phyloP scores from a whole-genome alignment of 202 grass and related monocot species.

The Tripidium arundinaceum region DNA sequence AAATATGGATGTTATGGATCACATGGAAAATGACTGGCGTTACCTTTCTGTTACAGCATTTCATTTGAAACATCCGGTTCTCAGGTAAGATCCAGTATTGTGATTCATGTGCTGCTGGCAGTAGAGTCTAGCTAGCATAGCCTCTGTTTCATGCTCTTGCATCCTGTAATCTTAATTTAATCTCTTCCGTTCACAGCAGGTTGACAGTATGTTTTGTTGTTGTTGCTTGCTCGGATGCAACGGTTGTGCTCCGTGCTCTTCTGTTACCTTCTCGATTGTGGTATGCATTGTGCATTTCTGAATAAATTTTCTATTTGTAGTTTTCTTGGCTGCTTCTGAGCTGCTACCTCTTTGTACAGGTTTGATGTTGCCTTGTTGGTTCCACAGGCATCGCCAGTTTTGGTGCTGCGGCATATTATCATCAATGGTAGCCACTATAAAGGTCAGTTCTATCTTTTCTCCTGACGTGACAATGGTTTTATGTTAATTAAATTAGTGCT shows the following conservation, averaged over 20 bases:
- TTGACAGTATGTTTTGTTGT: constrained; percentile 70
- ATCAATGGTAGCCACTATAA: constrained; percentile 21
- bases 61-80: constrained; percentile 59
- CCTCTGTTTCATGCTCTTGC: constrained; percentile 15
- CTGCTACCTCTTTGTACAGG: constrained; percentile 50
- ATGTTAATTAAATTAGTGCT: constrained; percentile 10
- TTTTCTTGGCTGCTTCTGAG: constrained; percentile 12
- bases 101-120: constrained; percentile 5
- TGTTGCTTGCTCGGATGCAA: constrained; percentile 95
- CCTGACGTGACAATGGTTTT: background rate
- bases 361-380: constrained; percentile 86
- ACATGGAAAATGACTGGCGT: constrained; percentile 93
- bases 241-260: constrained; percentile 66
- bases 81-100: constrained; percentile 44
- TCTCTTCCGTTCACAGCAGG: constrained; percentile 33
- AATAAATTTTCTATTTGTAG: background rate
- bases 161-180: constrained; percentile 6
- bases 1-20: constrained; percentile 39
- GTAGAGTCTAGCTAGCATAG: constrained; percentile 7
- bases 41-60: constrained; percentile 96
- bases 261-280: constrained; percentile 89
- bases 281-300: constrained; percentile 45
- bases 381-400: constrained; percentile 66
- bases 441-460: constrained; percentile 11
- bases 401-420: constrained; percentile 63